Base-by-base conservation (phyloP, 2,329 filamentous ascomycete genomes). In the Exophiala xenobiotica region DNA sequence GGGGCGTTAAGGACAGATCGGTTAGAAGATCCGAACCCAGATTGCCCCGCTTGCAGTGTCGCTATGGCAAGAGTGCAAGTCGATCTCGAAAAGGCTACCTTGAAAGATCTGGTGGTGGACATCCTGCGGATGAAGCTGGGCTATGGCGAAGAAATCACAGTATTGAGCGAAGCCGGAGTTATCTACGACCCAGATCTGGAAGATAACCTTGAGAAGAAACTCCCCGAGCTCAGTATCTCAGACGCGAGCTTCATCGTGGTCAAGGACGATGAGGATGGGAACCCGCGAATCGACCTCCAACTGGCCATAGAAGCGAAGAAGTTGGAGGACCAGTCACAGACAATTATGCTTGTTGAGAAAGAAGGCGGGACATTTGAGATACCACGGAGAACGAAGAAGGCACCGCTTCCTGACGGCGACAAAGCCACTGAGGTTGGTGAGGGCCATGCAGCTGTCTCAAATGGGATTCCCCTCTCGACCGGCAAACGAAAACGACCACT, bases 181-280 rank as follows among this genome's bases (percentile, higher is more conserved):
- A 77, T 97, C 35, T 97, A 95, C 63, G 93, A 97, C 63, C 81
- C 85, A 0, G 93, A 97, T 49, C 82, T 95, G 63, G 89, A 89
- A 3, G 88, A 95, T 51, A 95, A 96, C 63, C 74, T 97, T 1
- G 69, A 76, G 1, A 95, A 90, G 74, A 90, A 87, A 54, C 78
- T 99, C 44, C 77, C 70, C 20, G 88, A 96, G 16, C 77, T 96
- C 6, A 88, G 86, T 8, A 81, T 96, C 61, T 80, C 80, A 51
- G 75, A 79, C 19, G 87, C 87, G 58, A 85, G 79, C 46, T 92
- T 95, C 67, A 70, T 97, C 57, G 95, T 88, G 0, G 74, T 97
- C 46, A 84, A 87, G n/a, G 93, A 88, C 58, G 80, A 95, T 50
- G 87, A 90, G 40, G 48, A 61, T n/a, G 60, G 68, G 3, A 59